A percentile compares a stretch with the other conserved stretches of the same genome.
Conservation (phyloP, 345 rosid species). For the Linum trigynum region DNA sequence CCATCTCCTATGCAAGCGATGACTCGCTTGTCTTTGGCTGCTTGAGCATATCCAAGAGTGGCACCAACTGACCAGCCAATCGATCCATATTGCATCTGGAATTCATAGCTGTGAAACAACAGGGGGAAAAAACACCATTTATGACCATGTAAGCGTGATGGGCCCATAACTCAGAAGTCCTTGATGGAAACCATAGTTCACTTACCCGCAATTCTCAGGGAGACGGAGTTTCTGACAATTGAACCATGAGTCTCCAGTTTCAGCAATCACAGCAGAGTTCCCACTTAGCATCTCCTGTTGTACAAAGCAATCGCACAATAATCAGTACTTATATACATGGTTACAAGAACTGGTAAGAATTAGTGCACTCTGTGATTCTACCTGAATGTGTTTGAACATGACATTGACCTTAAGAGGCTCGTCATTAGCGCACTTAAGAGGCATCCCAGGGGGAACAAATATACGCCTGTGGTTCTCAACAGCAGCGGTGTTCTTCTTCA, state of each 20-base stretch:
- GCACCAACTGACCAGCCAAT: constrained; percentile 82
- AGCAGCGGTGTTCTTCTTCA: constrained; percentile 49
- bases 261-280: constrained; percentile 52
- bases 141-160: background rate
- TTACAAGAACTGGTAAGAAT: too few relatives aligned
- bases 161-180: background rate
- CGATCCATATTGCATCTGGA: constrained; percentile 79
- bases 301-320: background rate
- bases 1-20: constrained; percentile 76
- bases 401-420: constrained; percentile 60
- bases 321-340: background rate
- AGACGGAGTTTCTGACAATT: constrained; percentile 69
- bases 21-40: constrained; percentile 52
- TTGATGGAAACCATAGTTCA: background rate
- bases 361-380: constrained; percentile 6
- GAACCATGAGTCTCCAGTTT: constrained; percentile 81
- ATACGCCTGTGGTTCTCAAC: constrained; percentile 56
- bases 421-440: constrained; percentile 36
- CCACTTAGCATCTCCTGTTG: constrained; percentile 45
- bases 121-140: background rate
- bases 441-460: constrained; percentile 48
- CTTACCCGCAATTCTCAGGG: constrained; percentile 66
- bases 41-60: constrained; percentile 69
- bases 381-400: constrained; percentile 71
- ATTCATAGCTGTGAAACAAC: constrained; percentile 39